phyloP scores from a whole-genome alignment of 176 grass and related monocot genomes.

The Carex parvula region DNA sequence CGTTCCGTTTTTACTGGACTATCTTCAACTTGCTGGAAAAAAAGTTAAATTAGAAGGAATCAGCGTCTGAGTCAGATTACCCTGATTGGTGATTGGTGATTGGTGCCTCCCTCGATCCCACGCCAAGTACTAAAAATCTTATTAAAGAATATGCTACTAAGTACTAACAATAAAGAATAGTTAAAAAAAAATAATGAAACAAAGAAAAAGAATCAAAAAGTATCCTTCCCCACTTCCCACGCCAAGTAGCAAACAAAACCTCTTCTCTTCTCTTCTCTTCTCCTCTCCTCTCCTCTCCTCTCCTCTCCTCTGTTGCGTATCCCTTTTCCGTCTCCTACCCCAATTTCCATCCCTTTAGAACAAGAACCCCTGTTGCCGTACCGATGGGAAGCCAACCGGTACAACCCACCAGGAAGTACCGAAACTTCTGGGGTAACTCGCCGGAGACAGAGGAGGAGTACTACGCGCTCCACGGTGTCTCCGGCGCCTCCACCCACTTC shows the following conservation, averaged over 20 bases:
- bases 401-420: neutral
- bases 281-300: neutral
- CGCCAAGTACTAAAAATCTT: too few species aligned
- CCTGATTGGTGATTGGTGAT: too few species aligned
- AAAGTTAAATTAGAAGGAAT: too few species aligned
- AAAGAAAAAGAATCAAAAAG: neutral
- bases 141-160: too few species aligned
- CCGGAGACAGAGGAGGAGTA: conserved; percentile 60
- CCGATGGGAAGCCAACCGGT: conserved; percentile 26
- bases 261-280: neutral
- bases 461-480: conserved; percentile 56
- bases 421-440: conserved; percentile 70
- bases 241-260: neutral
- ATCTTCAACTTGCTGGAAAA: too few species aligned
- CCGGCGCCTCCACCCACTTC: conserved; percentile 48
- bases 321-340: neutral
- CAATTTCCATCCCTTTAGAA: neutral
- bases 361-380: conserved; percentile 27
- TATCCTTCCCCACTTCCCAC: neutral
- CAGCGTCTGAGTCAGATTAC: too few species aligned
- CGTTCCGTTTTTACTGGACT: too few species aligned
- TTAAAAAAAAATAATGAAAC: too few species aligned
- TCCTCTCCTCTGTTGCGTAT: neutral
- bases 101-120: too few species aligned
- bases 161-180: too few species aligned